Conservation (phyloP, 2,329 filamentous ascomycete species). For the Polychaeton citri region DNA sequence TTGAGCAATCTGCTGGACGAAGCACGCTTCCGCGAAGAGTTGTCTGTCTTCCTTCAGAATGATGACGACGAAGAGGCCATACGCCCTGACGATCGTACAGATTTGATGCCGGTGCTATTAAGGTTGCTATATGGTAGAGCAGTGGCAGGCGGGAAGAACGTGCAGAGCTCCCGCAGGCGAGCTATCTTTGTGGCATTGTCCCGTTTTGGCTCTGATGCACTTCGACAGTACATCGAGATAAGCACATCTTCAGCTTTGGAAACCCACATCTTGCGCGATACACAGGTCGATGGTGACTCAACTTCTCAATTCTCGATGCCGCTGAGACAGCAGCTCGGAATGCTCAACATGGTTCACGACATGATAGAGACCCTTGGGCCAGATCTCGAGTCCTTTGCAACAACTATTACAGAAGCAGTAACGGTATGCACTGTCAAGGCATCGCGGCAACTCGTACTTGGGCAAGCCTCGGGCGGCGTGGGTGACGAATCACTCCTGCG, state of each 20-base stretch:
- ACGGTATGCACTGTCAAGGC: conserved; percentile 55
- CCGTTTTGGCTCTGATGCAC: conserved; percentile 58
- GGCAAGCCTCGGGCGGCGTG: conserved; percentile 15
- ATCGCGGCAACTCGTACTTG: conserved; percentile 19
- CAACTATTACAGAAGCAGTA: conserved; percentile 59
- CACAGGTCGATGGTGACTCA: background rate
- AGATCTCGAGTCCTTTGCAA: conserved; percentile 54
- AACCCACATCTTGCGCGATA: background rate
- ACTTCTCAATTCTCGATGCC: conserved; percentile 4
- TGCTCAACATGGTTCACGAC: conserved; percentile 81
- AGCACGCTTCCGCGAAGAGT: conserved; percentile 79
- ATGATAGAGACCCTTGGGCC: conserved; percentile 74
- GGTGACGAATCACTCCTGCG: conserved; percentile 45
- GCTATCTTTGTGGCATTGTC: conserved; percentile 64
- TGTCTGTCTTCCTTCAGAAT: conserved; percentile 69
- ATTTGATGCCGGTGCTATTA: conserved; percentile 74
- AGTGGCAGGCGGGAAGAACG: conserved; percentile 67
- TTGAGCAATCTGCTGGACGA: conserved; percentile 81
- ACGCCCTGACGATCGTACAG: conserved; percentile 58
- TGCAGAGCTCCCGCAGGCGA: conserved; percentile 65
- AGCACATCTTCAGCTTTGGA: conserved; percentile 47
- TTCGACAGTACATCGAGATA: conserved; percentile 72
- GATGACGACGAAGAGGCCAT: conserved; percentile 49
- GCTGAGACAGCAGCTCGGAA: conserved; percentile 69
- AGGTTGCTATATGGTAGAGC: conserved; percentile 80